Base-by-base conservation (phyloP, 2,329 filamentous ascomycete species). In the Daldinia eschscholtzii region DNA sequence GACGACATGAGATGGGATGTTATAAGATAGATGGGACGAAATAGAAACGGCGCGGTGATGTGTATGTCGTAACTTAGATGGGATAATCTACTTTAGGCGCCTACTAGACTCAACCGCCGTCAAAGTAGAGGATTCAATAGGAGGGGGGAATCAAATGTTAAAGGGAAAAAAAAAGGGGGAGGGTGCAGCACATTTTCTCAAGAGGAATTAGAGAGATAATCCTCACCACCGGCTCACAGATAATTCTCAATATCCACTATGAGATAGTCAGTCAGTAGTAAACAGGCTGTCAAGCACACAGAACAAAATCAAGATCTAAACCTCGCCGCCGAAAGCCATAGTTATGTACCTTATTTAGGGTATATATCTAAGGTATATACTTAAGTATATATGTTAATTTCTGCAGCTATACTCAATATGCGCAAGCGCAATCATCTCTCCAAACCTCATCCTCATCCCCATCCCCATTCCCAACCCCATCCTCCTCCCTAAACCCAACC, bases 361-460 rank as follows among this genome's bases (percentile, higher is more conserved):
- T 33, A 33, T 33, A 33, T 33, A 33, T 3, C 3, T 10, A 33
- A 39, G 35, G 35, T 37, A 37, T 37, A 37, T 37, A 37, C 13
- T 37, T 13, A 15, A 15, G 13, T 35, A 10, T 23, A 23, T 23
- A 23, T 23, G 20, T 23, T 23, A 23, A 23, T 1, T 23, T 39
- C 13, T 39, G 35, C 35, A 39, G 35, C 35, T 39, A 39, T 39
- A 39, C 35, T 52, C 26, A 18, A 52, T 52, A 52, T 20, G 41
- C 41, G 35, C 44, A 26, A 15, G 6, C 18, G 20, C 26, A 48
- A 28, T 12, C 20, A 13, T n/a, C 18, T 13, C 18, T 1, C 18
- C 18, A 39, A 13, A 1, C 10, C 10, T 6, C 15, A 9, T 9
- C 33, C 33, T 9, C 33, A 6, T 2, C 20, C 20, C 20, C 20